Conservation (phyloP, 2,329 filamentous ascomycete genomes). For the Bipolaris sorokiniana region DNA sequence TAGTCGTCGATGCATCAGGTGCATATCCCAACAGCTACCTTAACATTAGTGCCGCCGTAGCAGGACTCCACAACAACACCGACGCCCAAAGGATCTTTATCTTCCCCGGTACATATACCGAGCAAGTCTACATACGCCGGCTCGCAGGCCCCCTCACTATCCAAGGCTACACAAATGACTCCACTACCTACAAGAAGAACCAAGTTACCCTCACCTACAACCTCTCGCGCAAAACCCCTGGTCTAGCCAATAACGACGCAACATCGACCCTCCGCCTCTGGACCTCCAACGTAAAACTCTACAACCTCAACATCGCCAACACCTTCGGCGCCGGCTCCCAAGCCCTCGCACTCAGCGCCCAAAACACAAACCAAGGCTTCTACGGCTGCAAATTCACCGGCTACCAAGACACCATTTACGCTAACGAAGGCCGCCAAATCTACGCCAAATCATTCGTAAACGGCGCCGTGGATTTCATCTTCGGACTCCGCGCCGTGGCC, state of each 20-base stretch:
- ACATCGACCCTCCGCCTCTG: constrained; percentile 55
- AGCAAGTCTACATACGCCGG: constrained; percentile 61
- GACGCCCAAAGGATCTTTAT: constrained; percentile 60
- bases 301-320: constrained; percentile 65
- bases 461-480: constrained; percentile 65
- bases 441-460: constrained; percentile 62
- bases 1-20: constrained; percentile 27
- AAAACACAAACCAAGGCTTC: constrained; percentile 58
- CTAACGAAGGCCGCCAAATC: constrained; percentile 56
- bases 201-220: constrained; percentile 58
- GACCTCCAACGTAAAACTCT: constrained; percentile 60
- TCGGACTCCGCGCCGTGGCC: constrained; percentile 54
- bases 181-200: constrained; percentile 59
- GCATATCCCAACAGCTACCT: constrained; percentile 20
- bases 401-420: constrained; percentile 59
- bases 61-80: constrained; percentile 17
- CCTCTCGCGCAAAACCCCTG: constrained; percentile 42
- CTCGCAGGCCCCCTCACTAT: constrained; percentile 58
- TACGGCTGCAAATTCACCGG: constrained; percentile 61
- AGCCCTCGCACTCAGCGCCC: constrained; percentile 59
- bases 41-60: constrained; percentile 26
- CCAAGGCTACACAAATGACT: constrained; percentile 63
- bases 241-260: constrained; percentile 54
- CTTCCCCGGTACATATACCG: constrained; percentile 61
- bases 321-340: constrained; percentile 38